Evolutionary conservation across 768 basidiomycete genomes (phyloP).

Genomic region (Mrakia blollopis): DNA sequence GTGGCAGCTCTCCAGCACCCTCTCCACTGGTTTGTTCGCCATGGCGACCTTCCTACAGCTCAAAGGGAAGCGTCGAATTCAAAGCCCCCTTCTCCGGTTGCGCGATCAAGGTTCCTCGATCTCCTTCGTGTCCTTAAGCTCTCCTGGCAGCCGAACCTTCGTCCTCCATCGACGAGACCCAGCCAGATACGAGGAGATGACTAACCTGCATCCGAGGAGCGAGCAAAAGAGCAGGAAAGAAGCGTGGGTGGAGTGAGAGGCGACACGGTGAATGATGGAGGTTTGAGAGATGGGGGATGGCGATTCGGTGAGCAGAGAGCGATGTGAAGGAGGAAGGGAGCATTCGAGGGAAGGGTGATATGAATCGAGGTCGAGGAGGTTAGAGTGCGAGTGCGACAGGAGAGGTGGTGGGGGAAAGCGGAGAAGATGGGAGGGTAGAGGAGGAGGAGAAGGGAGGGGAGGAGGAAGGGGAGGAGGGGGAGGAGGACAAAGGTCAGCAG

Average conservation of each 20-base stretch:
- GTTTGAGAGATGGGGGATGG: too few species aligned
- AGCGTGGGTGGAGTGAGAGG: background rate
- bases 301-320: background rate
- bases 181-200: too few species aligned
- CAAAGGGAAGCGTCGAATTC: too few species aligned
- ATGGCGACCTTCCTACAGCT: too few species aligned
- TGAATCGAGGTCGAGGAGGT: too few species aligned
- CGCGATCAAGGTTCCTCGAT: too few species aligned
- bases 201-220: background rate
- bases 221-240: background rate
- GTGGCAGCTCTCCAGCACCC: too few species aligned
- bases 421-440: background rate
- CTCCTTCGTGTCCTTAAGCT: too few species aligned
- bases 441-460: background rate
- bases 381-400: background rate
- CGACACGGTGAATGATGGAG: background rate
- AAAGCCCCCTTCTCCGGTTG: too few species aligned
- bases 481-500: background rate
- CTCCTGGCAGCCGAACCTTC: too few species aligned
- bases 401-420: background rate
- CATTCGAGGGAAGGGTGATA: background rate
- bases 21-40: too few species aligned
- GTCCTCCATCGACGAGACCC: too few species aligned
- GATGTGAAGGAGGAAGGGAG: background rate
- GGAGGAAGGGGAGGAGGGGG: background rate